Percentiles rank a stretch among this genome's conserved stretches.
Evolutionary conservation across 2,329 filamentous ascomycete genomes (phyloP).

Genomic region (Simplicillium aogashimaense): DNA sequence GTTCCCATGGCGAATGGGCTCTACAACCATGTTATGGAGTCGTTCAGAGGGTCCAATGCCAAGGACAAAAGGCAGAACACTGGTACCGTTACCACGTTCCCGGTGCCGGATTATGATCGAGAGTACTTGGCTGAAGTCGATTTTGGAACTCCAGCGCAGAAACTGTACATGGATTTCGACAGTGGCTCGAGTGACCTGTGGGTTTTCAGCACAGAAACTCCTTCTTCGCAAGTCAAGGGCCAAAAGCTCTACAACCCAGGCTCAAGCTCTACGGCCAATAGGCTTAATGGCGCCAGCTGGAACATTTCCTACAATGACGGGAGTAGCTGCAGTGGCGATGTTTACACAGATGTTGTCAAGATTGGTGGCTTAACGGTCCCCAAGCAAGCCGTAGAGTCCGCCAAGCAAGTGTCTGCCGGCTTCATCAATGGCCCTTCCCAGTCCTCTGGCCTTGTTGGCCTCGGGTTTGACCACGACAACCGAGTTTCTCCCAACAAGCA

Average conservation of each 20-base stretch:
- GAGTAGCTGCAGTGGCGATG: constrained; percentile 28
- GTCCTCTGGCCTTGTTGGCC: constrained; percentile 32
- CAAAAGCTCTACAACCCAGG: background rate
- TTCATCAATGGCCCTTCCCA: constrained; percentile 23
- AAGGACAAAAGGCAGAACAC: no score
- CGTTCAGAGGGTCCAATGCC: no score
- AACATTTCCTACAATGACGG: constrained; percentile 28
- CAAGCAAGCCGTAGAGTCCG: constrained; percentile 31
- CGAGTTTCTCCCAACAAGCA: constrained; percentile 28
- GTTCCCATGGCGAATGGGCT: no score
- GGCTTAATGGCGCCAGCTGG: background rate
- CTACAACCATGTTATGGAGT: no score
- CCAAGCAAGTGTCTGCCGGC: constrained; percentile 25
- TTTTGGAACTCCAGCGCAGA: constrained; percentile 12
- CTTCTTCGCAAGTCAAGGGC: constrained; percentile 3
- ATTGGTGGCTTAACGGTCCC: constrained; percentile 28
- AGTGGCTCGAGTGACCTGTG: constrained; percentile 17
- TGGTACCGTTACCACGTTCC: no score
- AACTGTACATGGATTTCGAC: constrained; percentile 11
- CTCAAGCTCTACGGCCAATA: background rate
- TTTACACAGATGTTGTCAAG: constrained; percentile 31
- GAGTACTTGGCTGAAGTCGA: constrained; percentile 6
- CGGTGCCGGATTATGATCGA: no score
- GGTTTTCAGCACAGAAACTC: constrained; percentile 6
- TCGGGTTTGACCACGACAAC: constrained; percentile 32